Evolutionary conservation across 352 stramenopile species (phyloP), one percentile per base, ranked within the genome.

Genomic region (Globisporangium solare): DNA sequence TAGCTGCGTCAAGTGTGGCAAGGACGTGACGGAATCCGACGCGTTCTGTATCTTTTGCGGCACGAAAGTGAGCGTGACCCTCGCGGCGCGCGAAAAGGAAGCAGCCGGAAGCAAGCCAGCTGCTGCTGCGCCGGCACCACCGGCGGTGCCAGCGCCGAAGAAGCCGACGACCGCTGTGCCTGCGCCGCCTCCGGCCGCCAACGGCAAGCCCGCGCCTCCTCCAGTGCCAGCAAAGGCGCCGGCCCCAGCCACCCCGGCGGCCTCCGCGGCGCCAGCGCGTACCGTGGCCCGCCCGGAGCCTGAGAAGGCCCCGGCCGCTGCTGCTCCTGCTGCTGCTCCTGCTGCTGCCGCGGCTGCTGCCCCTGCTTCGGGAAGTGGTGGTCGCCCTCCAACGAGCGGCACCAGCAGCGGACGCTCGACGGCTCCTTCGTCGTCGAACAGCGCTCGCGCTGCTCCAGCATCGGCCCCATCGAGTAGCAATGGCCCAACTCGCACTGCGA

Each of bases 11-110:
- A 92, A 91, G 57, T 94, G 84, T 56, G 71, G 73, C 53, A 77
- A 78, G 52, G 76, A 88, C 45, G 80, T 94, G 60, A 74, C 82
- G 46, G 68, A 84, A 53, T 53, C 76, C 24, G 84, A 94, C 71
- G 70, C 82, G 43, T 92, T 94, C 68, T 94, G 84, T 66, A 94
- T 94, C 68, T 94, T 88, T 69, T 94, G 84, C 56, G 84, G 84
- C 60, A 94, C 82, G 54, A 92, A 92, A 52, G 82, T 92, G 58
- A 84, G 73, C 52, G 62, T 83, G 50, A 82, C 78, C 63, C 54
- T 87, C 24, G 72, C 74, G 6, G 73, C 86, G 65, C 74, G 78
- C 40, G 79, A 83, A 57, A 64, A 70, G 41, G 40, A 61, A 13
- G 49, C 68, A 18, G 42, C 65, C 4, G 20, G 63, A 10, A 46